Evolutionary conservation across 768 basidiomycete species (phyloP).

Genomic region (Tulasnella sp.): DNA sequence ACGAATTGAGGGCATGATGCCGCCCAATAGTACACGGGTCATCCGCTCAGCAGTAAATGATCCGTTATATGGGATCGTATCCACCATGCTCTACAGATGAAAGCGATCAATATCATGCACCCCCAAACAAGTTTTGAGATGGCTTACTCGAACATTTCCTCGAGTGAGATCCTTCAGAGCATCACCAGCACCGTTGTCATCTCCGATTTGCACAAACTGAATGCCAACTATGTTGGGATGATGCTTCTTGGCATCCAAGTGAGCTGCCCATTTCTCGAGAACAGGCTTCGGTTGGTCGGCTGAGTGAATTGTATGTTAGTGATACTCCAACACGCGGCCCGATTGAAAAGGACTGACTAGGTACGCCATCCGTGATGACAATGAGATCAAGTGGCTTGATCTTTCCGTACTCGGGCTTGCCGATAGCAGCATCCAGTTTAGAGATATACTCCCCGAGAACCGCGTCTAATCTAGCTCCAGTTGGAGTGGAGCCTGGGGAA

Average conservation of each 20-base stretch:
- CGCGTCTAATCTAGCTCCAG: neutral
- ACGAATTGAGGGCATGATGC: no score
- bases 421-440: conserved; percentile 15
- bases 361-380: conserved; percentile 13
- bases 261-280: neutral
- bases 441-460: conserved; percentile 4
- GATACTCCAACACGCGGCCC: neutral
- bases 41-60: no score
- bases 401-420: conserved; percentile 9
- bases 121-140: no score
- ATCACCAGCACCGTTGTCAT: conserved; percentile 2
- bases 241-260: conserved; percentile 2
- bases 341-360: neutral
- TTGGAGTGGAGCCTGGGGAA: neutral
- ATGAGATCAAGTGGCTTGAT: conserved; percentile 17
- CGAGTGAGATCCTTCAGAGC: conserved; percentile 8
- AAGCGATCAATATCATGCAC: no score
- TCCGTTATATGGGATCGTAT: no score
- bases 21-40: no score
- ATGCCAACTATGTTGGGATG: conserved; percentile 15
- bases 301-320: neutral
- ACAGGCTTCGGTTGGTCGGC: conserved; percentile 8
- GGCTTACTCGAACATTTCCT: no score
- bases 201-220: conserved; percentile 16
- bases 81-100: no score